These are phyloP conservation scores for Neofusicoccum umdonicola DNA, from an alignment of 2,329 filamentous ascomycete genomes.

Conservation along the genomic window DNA sequence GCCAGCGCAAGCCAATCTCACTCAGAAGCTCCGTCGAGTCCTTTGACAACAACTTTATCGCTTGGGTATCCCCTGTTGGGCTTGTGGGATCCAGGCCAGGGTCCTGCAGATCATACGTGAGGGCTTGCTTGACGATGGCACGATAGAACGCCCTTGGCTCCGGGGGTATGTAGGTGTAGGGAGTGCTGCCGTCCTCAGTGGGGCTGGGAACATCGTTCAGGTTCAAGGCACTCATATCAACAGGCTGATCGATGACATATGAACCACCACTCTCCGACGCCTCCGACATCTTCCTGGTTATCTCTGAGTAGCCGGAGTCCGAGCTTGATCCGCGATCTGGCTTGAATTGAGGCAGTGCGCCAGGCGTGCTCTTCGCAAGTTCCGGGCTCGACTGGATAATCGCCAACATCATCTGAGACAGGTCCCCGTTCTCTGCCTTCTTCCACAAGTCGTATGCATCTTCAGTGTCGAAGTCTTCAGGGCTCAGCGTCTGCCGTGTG, in stretches of 20 bases:
- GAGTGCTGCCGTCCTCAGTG: conserved; percentile 53
- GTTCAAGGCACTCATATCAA: conserved; percentile 66
- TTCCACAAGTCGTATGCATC: conserved; percentile 90
- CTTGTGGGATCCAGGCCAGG: conserved; percentile 51
- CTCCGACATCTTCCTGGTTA: conserved; percentile 47
- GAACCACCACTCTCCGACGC: conserved; percentile 45
- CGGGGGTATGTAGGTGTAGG: conserved; percentile 86
- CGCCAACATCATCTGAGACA: conserved; percentile 91
- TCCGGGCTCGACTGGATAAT: conserved; percentile 84
- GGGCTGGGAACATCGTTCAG: conserved; percentile 43
- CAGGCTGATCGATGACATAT: conserved; percentile 64
- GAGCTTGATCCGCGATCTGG: conserved; percentile 34
- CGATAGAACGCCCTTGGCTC: conserved; percentile 82
- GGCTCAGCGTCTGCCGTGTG: conserved; percentile 71
- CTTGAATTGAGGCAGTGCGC: conserved; percentile 58
- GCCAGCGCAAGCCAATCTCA: conserved; percentile 84
- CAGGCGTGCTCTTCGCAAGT: conserved; percentile 72
- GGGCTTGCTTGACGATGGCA: conserved; percentile 73
- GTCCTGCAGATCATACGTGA: conserved; percentile 61
- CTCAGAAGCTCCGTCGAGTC: conserved; percentile 78
- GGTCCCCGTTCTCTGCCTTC: conserved; percentile 78
- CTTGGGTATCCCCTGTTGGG: conserved; percentile 47
- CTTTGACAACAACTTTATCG: conserved; percentile 63
- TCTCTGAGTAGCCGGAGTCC: conserved; percentile 45
- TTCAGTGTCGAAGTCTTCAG: conserved; percentile 85